phyloP scores from a whole-genome alignment of 352 stramenopile genomes.

The Phytophthora tubulina region DNA sequence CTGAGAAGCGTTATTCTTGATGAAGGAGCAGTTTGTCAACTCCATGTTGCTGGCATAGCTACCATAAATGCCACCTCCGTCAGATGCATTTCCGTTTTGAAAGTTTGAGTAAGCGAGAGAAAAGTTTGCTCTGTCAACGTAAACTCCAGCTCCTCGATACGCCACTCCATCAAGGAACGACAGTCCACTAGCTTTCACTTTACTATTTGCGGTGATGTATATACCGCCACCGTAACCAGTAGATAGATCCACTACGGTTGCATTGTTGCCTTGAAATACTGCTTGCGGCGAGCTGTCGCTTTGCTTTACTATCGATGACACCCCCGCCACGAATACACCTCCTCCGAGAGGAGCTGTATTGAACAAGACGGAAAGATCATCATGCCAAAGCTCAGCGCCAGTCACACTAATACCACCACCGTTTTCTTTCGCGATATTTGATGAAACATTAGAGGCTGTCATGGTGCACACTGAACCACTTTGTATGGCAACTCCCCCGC shows the following conservation, averaged over 20 bases:
- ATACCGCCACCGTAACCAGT: conserved; percentile 37
- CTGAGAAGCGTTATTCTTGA: conserved; percentile 41
- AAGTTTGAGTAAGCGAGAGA: conserved; percentile 26
- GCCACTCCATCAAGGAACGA: conserved; percentile 26
- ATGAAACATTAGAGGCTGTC: conserved; percentile 10
- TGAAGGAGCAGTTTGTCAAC: conserved; percentile 34
- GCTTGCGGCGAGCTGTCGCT: conserved; percentile 12
- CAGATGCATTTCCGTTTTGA: conserved; percentile 24
- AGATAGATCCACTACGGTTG: not conserved
- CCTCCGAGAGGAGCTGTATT: conserved; percentile 42
- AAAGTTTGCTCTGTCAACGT: conserved; percentile 31
- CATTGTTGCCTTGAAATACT: conserved; percentile 26
- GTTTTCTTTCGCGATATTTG: conserved; percentile 10
- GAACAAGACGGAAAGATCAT: conserved; percentile 27
- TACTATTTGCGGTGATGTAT: conserved; percentile 32
- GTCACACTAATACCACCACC: conserved; percentile 39
- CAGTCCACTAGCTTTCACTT: conserved; percentile 25
- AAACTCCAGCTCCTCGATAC: conserved; percentile 39
- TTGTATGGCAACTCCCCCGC: conserved; percentile 29
- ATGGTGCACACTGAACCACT: conserved; percentile 17
- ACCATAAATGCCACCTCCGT: conserved; percentile 45
- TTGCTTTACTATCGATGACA: conserved; percentile 12
- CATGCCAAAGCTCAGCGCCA: conserved; percentile 35
- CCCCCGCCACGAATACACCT: conserved; percentile 35
- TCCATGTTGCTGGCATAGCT: conserved; percentile 28